A percentile compares a stretch with the other conserved stretches of the same genome.
Evolutionary conservation across 768 basidiomycete species (phyloP).

Genomic region (Rhodotorula sphaerocarpa): DNA sequence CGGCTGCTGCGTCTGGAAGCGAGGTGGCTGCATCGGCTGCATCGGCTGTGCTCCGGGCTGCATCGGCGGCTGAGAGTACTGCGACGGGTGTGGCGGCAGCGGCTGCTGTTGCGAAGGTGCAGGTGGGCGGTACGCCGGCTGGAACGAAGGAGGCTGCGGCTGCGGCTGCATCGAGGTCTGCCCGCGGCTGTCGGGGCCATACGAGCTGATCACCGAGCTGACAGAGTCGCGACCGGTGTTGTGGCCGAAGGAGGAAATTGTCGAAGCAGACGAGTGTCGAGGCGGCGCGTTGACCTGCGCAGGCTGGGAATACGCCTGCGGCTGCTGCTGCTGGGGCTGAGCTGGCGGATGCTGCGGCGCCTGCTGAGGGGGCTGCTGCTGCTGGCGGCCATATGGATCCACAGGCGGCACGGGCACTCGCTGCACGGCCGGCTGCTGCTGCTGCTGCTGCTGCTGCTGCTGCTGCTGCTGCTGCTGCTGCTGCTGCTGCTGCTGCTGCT

Average conservation of each 20-base stretch:
- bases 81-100: constrained; percentile 1
- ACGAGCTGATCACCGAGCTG: constrained; percentile 21
- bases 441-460: constrained; percentile 1
- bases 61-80: constrained; percentile 7
- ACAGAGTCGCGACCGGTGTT: constrained; percentile 34
- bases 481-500: background rate
- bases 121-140: constrained; percentile 7
- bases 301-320: constrained; percentile 9
- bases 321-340: constrained; percentile 12
- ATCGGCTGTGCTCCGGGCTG: background rate
- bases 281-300: constrained; percentile 24
- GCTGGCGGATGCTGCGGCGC: background rate
- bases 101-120: constrained; percentile 3
- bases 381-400: constrained; percentile 23
- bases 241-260: constrained; percentile 23
- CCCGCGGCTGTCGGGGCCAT: constrained; percentile 16
- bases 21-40: constrained; percentile 4
- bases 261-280: constrained; percentile 30
- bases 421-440: background rate
- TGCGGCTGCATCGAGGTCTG: constrained; percentile 25
- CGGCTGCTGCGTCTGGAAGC: constrained; percentile 42
- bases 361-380: constrained; percentile 15
- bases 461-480: constrained; percentile 27
- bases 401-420: constrained; percentile 31
- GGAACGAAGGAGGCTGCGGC: constrained; percentile 13